Percentiles rank a stretch among this genome's conserved stretches.
These are phyloP conservation scores for Epichloe hybrida DNA, from an alignment of 2,329 filamentous ascomycete species.

Conservation along the genomic window DNA sequence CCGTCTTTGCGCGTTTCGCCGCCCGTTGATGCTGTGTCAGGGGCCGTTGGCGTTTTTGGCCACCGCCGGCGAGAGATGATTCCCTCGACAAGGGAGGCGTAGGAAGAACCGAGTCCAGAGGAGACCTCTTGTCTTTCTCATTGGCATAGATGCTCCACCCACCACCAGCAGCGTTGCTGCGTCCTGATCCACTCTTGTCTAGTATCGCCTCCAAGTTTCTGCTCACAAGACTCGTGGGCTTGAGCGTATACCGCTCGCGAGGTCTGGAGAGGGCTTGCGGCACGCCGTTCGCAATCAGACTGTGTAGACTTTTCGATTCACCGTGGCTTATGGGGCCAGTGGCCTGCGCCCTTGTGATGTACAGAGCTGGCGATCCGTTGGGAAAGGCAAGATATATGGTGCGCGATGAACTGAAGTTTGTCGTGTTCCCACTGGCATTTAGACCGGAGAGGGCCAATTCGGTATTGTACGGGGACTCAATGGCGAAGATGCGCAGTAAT, in stretches of 20 bases:
- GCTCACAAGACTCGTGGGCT: slow-evolving; percentile 53
- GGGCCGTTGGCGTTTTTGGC: slow-evolving; percentile 15
- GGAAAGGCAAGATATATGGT: slow-evolving; percentile 75
- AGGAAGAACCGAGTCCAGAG: slow-evolving; percentile 38
- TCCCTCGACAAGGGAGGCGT: slow-evolving; percentile 29
- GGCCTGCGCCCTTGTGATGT: slow-evolving; percentile 42
- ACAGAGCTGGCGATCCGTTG: slow-evolving; percentile 64
- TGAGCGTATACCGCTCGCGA: slow-evolving; percentile 56
- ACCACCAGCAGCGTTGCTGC: slow-evolving; percentile 58
- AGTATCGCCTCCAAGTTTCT: slow-evolving; percentile 59
- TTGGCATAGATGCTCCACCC: slow-evolving; percentile 71
- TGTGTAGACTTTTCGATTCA: slow-evolving; percentile 52
- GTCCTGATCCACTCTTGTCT: slow-evolving; percentile 52
- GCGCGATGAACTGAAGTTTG: slow-evolving; percentile 49
- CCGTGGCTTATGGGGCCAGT: slow-evolving; percentile 26
- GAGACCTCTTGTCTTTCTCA: slow-evolving; percentile 39
- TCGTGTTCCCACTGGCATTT: slow-evolving; percentile 18
- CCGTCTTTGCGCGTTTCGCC: slow-evolving; percentile 43
- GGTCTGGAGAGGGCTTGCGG: slow-evolving; percentile 71
- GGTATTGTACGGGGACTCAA: slow-evolving; percentile 69
- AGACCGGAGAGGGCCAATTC: slow-evolving; percentile 29
- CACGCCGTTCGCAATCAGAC: slow-evolving; percentile 62
- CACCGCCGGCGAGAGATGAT: slow-evolving; percentile 15
- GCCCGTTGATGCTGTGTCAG: slow-evolving; percentile 19
- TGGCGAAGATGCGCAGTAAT: slow-evolving; percentile 63